Evolutionary conservation across 768 basidiomycete genomes (phyloP).

Genomic region (Galerina sulciceps): DNA sequence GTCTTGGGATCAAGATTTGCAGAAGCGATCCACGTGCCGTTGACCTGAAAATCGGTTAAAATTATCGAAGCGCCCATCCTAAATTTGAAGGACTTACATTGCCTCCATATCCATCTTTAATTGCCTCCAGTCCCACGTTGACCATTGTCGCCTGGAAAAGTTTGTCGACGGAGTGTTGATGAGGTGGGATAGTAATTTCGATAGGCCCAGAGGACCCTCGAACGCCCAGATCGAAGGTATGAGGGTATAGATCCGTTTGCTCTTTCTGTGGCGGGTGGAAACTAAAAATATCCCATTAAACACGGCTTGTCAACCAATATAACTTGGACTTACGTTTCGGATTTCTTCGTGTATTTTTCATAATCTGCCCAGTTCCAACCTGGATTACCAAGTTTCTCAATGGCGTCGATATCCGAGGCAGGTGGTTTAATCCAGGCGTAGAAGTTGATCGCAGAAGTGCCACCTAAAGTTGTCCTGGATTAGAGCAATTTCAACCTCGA

Average conservation of each 20-base stretch:
- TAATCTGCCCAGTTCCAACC: conserved; percentile 59
- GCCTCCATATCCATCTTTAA: conserved; percentile 34
- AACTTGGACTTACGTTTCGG: conserved; percentile 35
- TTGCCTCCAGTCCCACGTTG: conserved; percentile 25
- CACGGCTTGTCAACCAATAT: not conserved
- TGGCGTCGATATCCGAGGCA: conserved; percentile 31
- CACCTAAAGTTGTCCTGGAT: conserved; percentile 30
- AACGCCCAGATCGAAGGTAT: conserved; percentile 25
- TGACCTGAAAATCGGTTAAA: not conserved
- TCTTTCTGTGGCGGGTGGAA: conserved; percentile 27
- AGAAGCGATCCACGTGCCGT: not conserved
- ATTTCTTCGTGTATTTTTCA: conserved; percentile 38
- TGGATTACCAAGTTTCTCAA: conserved; percentile 54
- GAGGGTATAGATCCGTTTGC: conserved; percentile 25
- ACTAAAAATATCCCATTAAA: not conserved
- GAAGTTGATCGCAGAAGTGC: conserved; percentile 51
- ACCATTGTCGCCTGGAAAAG: conserved; percentile 27
- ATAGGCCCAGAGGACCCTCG: conserved; percentile 32
- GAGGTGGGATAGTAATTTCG: conserved; percentile 28
- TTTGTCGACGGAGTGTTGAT: conserved; percentile 27
- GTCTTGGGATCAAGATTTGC: conserved; percentile 7
- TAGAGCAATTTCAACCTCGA: not conserved
- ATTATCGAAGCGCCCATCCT: not conserved
- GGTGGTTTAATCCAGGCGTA: conserved; percentile 36
- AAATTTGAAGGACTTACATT: conserved; percentile 18